Base-by-base conservation (phyloP, 2,329 filamentous ascomycete genomes). In the Colletotrichum coccodes region DNA sequence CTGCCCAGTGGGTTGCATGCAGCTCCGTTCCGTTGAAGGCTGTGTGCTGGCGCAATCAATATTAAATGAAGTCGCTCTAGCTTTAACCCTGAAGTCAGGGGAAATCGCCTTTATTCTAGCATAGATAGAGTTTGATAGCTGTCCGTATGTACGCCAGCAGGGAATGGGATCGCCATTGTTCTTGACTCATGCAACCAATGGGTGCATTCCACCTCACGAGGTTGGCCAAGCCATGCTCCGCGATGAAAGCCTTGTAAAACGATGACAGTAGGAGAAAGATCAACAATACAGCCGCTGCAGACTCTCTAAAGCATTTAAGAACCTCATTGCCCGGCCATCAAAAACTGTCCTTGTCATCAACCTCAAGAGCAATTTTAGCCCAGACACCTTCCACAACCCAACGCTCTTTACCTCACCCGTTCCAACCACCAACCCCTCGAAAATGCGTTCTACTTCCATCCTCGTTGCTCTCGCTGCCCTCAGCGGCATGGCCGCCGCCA, bases 381-480 rank as follows among this genome's bases (percentile, higher is more conserved):
- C 5, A 3, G 5, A 2, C 11, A 28, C 44, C 23, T 3, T 16
- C 44, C 23, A 46, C 40, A 30, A 6, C 16, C 9, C 11, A 4
- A 6, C 18, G 12, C n/a, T 9, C 6, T 57, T 32, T 16, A 4
- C 6, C 1, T 14, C 7, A 7, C 14, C 6, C 11, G 5, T 21
- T 14, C 21, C 12, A 8, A 28, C 14, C 16, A 14, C 9, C 8
- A 30, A 12, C 16, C 28, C 6, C 30, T 18, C 4, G 32, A 49
- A 49, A 30, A 60, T 60, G 57, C 57, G 32, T 11, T 23, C 57
- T 2, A 7, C 44, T 3, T n/a, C 30, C 18, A 18, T 60, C 3
- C 32, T 50, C 21, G 4, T 47, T 16, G 30, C 56, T 23, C 32
- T 60, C 44, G 32, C 57, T 6, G 57, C 57, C 23, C 16, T 60